Base-by-base conservation (phyloP, 164 flowering plant genomes). In the Nymphaea thermarum region DNA sequence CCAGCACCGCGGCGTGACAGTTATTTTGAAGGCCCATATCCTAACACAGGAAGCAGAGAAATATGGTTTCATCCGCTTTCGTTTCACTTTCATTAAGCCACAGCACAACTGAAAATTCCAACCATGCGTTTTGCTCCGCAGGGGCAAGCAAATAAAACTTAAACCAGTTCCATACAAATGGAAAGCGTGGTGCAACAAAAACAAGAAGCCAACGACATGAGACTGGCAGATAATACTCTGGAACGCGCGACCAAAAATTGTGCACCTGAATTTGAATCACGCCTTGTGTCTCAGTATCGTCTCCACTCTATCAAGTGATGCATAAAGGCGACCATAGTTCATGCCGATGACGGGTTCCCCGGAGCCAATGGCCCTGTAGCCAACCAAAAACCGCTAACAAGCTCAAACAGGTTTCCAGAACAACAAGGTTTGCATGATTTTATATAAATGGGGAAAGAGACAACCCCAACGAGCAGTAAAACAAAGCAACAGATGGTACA, bases 331-430 rank as follows among this genome's bases (percentile, higher is more conserved):
- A 25, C 97, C 98, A 15, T 95, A 82, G 66, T 85, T 75, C 92
- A 90, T 74, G 79, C 90, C 85, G 80, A 90, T 87, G 73, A 84
- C 8, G 36, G 90, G 84, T 70, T 87, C 94, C 66, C 82, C 86
- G 64, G 91, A 82, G 64, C 98, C 98, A 45, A 93, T 61, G 61
- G 84, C 88, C 77, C 97, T 93, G 57, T 79, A 66, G 10, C n/a
- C 16, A n/a, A 15, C 55, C 17, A 63, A 16, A 66, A 60, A 16
- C 43, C 16, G 15, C 66, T 51, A 43, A 12, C 43, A 63, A 42
- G 42, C 44, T 12, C 16, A 66, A 8, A 6, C 5, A 51, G 1
- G 12, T 25, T 59, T n/a, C 62, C 55, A n/a, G 42, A 61, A 12
- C 2, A 11, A 17, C 7, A 5, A 61, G n/a, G 42, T 61, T 12